phyloP scores from a whole-genome alignment of 2,329 filamentous ascomycete species.

The Pyrenophora graminea region DNA sequence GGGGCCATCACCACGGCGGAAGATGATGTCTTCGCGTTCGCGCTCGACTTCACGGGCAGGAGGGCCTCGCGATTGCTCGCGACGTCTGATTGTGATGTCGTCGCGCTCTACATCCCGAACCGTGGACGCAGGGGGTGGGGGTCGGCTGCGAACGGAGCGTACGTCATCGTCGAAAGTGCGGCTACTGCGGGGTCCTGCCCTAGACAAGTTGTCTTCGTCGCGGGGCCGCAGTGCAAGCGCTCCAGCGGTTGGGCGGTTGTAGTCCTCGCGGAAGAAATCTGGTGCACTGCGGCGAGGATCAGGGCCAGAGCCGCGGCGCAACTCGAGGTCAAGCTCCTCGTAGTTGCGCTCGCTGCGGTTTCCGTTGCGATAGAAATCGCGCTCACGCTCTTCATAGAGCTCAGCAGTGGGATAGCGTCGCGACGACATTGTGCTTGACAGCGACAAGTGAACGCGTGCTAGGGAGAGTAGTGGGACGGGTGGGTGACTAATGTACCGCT shows the following conservation, averaged over 20 bases:
- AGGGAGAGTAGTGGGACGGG: neutral
- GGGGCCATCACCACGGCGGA: constrained; percentile 50
- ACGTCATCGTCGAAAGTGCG: constrained; percentile 50
- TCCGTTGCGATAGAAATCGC: constrained; percentile 54
- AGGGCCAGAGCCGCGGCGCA: constrained; percentile 40
- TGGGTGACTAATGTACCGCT: constrained; percentile 18
- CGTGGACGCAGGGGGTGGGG: constrained; percentile 33
- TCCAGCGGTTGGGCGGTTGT: constrained; percentile 54
- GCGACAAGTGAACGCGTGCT: constrained; percentile 14
- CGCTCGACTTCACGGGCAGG: constrained; percentile 7
- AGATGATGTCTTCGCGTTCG: constrained; percentile 48
- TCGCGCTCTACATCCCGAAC: constrained; percentile 41
- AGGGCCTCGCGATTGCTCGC: constrained; percentile 42
- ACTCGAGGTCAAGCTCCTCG: constrained; percentile 57
- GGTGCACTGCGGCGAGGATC: constrained; percentile 51
- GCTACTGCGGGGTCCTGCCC: constrained; percentile 35
- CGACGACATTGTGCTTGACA: constrained; percentile 35
- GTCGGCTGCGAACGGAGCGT: constrained; percentile 39
- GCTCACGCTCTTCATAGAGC: constrained; percentile 55
- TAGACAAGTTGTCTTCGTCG: constrained; percentile 45
- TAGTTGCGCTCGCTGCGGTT: constrained; percentile 50
- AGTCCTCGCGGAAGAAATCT: constrained; percentile 56
- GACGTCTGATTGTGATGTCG: constrained; percentile 44
- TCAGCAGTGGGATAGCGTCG: constrained; percentile 53
- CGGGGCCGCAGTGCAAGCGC: constrained; percentile 52